Base-by-base conservation (phyloP, 768 basidiomycete species). In the Calocybe gangraenosa region DNA sequence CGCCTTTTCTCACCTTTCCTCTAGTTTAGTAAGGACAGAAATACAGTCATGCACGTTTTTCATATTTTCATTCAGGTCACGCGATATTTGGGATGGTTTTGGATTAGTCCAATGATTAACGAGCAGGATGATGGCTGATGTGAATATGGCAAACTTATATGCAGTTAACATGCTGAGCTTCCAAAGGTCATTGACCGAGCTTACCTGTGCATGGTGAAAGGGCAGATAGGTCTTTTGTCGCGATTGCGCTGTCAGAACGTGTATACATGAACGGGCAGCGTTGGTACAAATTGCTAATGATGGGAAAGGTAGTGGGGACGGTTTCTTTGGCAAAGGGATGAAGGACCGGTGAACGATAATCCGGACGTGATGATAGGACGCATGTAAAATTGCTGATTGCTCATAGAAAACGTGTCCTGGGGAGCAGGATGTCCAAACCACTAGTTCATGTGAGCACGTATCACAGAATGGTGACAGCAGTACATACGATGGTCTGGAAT, bases 241-340 rank as follows among this genome's bases (percentile, higher is more conserved):
- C 25, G 70, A 64, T 45, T 68, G 64, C 38, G 65, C 45, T 63
- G 87, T 85, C 15, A 85, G 59, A 30, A 92, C 74, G 55, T 82
- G 85, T 30, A 75, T 75, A 48, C 78, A 83, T 0, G 85, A 87
- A 6, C 87, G 71, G 3, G 91, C 86, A 0, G 91, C 81, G 49
- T 91, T 91, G 8, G 83, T 80, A 59, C 88, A 92, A 42, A 92
- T 90, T 0, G 86, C 84, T 25, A 91, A 68, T 0, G 88, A 56
- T 66, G 84, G 81, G 37, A 81, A 73, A 2, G 64, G 56, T 8
- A 62, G 46, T 2, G 65, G 59, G 7, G 55, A 53, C 7, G 61
- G 71, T 42, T 79, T 78, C 30, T 70, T 67, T 0, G 81, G 76
- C 2, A 75, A 74, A 0, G 85, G 84, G 45, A 92, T 83, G 61